Conservation (phyloP, 2,329 filamentous ascomycete species). For the Alternaria solani region DNA sequence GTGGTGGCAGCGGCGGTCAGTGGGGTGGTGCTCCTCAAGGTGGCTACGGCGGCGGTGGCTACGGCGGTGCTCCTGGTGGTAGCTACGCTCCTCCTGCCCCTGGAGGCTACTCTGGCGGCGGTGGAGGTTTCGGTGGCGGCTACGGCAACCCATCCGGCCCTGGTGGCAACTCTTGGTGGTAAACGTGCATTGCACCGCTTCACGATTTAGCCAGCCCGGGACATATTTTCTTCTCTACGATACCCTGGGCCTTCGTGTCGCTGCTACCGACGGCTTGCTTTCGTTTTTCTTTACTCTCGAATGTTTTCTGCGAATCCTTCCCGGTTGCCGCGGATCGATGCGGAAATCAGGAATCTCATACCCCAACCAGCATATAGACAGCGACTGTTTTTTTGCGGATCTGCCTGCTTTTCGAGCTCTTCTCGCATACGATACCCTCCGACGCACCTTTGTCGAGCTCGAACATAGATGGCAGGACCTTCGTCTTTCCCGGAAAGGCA, state of each 20-base stretch:
- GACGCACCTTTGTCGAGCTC: slow-evolving; percentile 48
- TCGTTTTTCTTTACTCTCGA: slow-evolving; percentile 38
- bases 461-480: slow-evolving; percentile 49
- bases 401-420: slow-evolving; percentile 52
- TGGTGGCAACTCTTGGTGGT: slow-evolving; percentile 75
- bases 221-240: slow-evolving; percentile 31
- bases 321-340: slow-evolving; percentile 46
- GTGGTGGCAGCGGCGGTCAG: slow-evolving; percentile 54
- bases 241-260: slow-evolving; percentile 35
- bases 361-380: slow-evolving; percentile 61
- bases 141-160: slow-evolving; percentile 74
- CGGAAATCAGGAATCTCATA: slow-evolving; percentile 56
- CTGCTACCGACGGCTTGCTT: slow-evolving; percentile 28
- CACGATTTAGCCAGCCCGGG: slow-evolving; percentile 42
- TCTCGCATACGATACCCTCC: slow-evolving; percentile 50
- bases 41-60: slow-evolving; percentile 67
- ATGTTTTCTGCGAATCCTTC: slow-evolving; percentile 46
- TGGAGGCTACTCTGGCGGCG: slow-evolving; percentile 53
- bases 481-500: slow-evolving; percentile 43
- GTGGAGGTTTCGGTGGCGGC: slow-evolving; percentile 58
- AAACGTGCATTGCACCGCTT: slow-evolving; percentile 41
- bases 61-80: slow-evolving; percentile 53
- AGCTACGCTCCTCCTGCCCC: slow-evolving; percentile 57
- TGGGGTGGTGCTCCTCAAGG: slow-evolving; percentile 35
- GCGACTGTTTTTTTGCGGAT: slow-evolving; percentile 57